phyloP scores from a whole-genome alignment of 2,329 filamentous ascomycete species.

The Leptographium galeiforme region DNA sequence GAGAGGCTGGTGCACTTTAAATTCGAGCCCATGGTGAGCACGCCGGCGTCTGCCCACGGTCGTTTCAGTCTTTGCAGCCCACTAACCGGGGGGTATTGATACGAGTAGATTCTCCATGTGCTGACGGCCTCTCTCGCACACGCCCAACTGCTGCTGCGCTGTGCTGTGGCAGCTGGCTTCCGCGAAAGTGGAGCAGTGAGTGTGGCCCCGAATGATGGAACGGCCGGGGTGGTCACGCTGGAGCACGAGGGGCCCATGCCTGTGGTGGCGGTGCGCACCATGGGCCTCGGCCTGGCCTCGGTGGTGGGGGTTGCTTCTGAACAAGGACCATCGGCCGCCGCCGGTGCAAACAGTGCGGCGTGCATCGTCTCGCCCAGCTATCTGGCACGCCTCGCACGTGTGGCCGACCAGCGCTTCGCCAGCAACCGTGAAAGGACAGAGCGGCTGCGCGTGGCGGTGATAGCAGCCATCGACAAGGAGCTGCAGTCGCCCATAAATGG shows the following conservation, averaged over 20 bases:
- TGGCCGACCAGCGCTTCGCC: conserved; percentile 62
- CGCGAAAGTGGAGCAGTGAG: conserved; percentile 79
- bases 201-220: conserved; percentile 22
- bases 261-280: conserved; percentile 75
- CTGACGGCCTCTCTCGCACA: conserved; percentile 62
- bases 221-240: not conserved
- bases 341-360: conserved; percentile 21
- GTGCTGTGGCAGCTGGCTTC: conserved; percentile 71
- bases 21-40: conserved; percentile 76
- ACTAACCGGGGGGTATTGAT: not conserved
- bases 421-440: conserved; percentile 56
- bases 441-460: conserved; percentile 44
- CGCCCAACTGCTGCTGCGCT: conserved; percentile 62
- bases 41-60: conserved; percentile 19
- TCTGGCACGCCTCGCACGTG: conserved; percentile 49
- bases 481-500: conserved; percentile 9
- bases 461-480: conserved; percentile 19
- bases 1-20: conserved; percentile 61
- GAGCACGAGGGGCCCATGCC: conserved; percentile 34
- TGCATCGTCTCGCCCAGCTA: conserved; percentile 52
- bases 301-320: conserved; percentile 47
- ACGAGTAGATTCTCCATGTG: conserved; percentile 68
- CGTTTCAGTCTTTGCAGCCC: not conserved
- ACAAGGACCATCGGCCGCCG: not conserved
- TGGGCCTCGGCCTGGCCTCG: conserved; percentile 70